These are phyloP conservation scores for Fusarium floridanum DNA, from an alignment of 2,329 filamentous ascomycete species.

Conservation along the genomic window DNA sequence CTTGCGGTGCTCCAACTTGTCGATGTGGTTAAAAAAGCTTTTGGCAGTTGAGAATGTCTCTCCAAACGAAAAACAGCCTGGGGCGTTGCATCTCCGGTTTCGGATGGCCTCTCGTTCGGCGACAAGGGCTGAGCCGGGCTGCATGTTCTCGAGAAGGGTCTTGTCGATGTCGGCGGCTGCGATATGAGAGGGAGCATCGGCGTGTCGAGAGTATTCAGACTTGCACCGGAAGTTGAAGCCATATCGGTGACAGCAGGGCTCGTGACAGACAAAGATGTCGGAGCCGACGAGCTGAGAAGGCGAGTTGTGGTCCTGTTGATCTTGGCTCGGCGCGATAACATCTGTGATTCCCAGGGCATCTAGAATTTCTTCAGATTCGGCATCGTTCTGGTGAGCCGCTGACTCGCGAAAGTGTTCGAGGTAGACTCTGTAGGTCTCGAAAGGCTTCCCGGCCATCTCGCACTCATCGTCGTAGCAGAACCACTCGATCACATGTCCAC, in stretches of 20 bases:
- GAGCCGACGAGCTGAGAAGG: background rate
- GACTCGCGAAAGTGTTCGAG: conserved; percentile 16
- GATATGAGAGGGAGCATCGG: conserved; percentile 13
- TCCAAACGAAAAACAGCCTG: conserved; percentile 20
- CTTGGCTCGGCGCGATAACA: background rate
- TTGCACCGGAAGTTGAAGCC: conserved; percentile 29
- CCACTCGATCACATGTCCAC: conserved; percentile 27
- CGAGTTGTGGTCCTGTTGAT: background rate
- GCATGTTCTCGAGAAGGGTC: background rate
- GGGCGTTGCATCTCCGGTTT: conserved; percentile 26
- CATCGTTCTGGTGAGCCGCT: background rate
- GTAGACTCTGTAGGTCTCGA: conserved; percentile 15
- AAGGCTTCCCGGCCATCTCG: background rate
- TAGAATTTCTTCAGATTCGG: background rate
- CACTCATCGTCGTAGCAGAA: conserved; percentile 16
- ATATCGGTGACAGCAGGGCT: conserved; percentile 34
- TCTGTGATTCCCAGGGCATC: background rate
- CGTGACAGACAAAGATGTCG: conserved; percentile 14
- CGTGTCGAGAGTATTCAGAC: conserved; percentile 37
- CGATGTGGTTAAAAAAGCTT: background rate
- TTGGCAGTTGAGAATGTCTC: conserved; percentile 8
- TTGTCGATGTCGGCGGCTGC: conserved; percentile 22
- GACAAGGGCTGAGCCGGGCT: background rate
- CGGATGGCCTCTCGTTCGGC: conserved; percentile 39
- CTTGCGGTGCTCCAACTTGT: conserved; percentile 7